Evolutionary conservation across 1,284 basidiomycete genomes (phyloP).

Genomic region (Phylloboletellus chloephorus): DNA sequence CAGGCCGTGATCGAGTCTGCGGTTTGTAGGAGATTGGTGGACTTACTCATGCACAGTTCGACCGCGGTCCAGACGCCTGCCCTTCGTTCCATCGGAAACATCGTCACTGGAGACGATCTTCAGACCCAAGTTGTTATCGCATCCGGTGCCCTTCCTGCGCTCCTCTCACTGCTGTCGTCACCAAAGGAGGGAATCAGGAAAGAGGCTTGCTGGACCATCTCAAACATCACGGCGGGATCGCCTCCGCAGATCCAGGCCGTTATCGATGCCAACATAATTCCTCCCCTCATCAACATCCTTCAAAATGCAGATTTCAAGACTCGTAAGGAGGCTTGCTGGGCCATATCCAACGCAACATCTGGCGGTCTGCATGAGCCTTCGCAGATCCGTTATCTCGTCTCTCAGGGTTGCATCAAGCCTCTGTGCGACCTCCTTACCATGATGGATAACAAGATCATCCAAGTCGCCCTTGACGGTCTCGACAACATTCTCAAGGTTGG

Average conservation of each 20-base stretch:
- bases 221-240: slow-evolving; percentile 96
- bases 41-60: slow-evolving; percentile 94
- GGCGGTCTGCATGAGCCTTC: slow-evolving; percentile 95
- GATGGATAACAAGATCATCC: slow-evolving; percentile 99
- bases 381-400: slow-evolving; percentile 97
- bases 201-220: slow-evolving; percentile 99
- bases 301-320: slow-evolving; percentile 99
- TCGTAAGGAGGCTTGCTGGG: slow-evolving; percentile 99
- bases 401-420: slow-evolving; percentile 98
- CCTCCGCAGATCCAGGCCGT: slow-evolving; percentile 94
- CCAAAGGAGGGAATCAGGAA: slow-evolving; percentile 94
- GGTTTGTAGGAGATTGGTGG: slow-evolving; percentile 95
- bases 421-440: slow-evolving; percentile 93
- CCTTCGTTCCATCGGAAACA: slow-evolving; percentile 96
- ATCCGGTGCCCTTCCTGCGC: slow-evolving; percentile 89
- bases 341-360: slow-evolving; percentile 97
- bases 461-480: slow-evolving; percentile 93
- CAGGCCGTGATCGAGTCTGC: slow-evolving; percentile 99
- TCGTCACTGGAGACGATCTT: slow-evolving; percentile 97
- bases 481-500: slow-evolving; percentile 99
- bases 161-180: slow-evolving; percentile 88
- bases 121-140: slow-evolving; percentile 99
- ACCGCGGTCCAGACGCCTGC: slow-evolving; percentile 99
- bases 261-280: slow-evolving; percentile 87
- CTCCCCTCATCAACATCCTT: slow-evolving; percentile 97